Evolutionary conservation across 495 filamentous ascomycete species (phyloP).

Genomic region (Hyaloscypha hepaticicola): DNA sequence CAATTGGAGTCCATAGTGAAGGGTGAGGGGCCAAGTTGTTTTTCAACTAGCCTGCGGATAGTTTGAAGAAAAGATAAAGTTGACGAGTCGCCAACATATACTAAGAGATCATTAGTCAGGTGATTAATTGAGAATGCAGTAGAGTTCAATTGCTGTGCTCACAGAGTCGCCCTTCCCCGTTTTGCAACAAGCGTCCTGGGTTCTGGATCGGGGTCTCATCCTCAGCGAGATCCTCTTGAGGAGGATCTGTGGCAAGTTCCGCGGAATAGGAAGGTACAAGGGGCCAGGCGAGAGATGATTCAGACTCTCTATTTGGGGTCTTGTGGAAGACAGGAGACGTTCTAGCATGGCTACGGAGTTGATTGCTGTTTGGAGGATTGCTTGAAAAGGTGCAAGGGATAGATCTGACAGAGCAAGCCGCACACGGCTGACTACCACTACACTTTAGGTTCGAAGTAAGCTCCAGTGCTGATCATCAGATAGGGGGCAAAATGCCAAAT

Average conservation of each 20-base stretch:
- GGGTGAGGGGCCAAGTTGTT: conserved; percentile 6
- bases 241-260: neutral
- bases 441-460: neutral
- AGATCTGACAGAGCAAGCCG: neutral
- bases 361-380: neutral
- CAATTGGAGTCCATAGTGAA: conserved; percentile 14
- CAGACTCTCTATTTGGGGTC: conserved; percentile 5
- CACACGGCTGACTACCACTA: neutral
- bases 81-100: conserved; percentile 14
- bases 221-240: neutral
- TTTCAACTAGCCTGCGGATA: conserved; percentile 12
- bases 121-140: neutral
- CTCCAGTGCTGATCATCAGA: neutral
- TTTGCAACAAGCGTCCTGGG: conserved; percentile 10
- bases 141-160: neutral
- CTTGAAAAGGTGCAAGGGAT: neutral
- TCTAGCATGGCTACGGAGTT: neutral
- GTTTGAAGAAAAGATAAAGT: conserved; percentile 11
- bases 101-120: neutral
- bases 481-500: neutral
- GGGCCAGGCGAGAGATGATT: neutral
- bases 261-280: neutral
- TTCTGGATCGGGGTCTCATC: conserved; percentile 19
- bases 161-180: conserved; percentile 14
- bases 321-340: neutral